Base-by-base conservation (phyloP, 306 rosid species). In the Hippophae gyantsensis region DNA sequence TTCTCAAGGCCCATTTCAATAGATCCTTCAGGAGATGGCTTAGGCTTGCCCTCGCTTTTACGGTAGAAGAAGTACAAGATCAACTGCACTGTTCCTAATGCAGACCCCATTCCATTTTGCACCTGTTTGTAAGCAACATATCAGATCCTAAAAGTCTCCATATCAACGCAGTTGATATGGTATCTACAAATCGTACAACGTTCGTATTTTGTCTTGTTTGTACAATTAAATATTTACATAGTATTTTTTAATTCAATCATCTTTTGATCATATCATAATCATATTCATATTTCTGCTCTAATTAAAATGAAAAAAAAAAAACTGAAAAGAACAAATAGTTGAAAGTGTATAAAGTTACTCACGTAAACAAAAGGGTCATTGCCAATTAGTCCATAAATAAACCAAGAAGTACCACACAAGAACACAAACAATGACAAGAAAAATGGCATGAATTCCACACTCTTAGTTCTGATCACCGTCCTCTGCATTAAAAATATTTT, bases 391-490 rank as follows among this genome's bases (percentile, higher is more conserved):
- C 99, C 96, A 56, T 48, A 92, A 66, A 86, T 54, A 62, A 92
- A 92, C 95, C 94, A 88, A 8, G 94, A 92, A 14, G 94, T 88
- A 41, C 95, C 99, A 11, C 96, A 88, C 48, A 92, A 78, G 74
- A 92, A 88, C 66, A 82, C 86, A 55, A 92, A 92, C 27, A 92
- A 68, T 0, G 96, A 88, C 66, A 92, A 58, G 78, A 85, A 92
- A 65, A 88, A 92, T 5, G 99, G 95, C 96, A 92, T 92, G 69
- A 80, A 92, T 68, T 92, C 99, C 60, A 87, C 93, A 13, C 96
- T 92, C 72, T 82, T 92, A 0, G 85, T 88, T 56, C 43, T 83
- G 9, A 92, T 68, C 77, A 92, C 99, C 9, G 79, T 69, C 76
- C 85, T 92, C 99, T 92, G 85, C 83, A 78, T 48, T 43, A 51